Conservation (phyloP, 169 alveolate genomes). For the Cystoisospora suis region DNA sequence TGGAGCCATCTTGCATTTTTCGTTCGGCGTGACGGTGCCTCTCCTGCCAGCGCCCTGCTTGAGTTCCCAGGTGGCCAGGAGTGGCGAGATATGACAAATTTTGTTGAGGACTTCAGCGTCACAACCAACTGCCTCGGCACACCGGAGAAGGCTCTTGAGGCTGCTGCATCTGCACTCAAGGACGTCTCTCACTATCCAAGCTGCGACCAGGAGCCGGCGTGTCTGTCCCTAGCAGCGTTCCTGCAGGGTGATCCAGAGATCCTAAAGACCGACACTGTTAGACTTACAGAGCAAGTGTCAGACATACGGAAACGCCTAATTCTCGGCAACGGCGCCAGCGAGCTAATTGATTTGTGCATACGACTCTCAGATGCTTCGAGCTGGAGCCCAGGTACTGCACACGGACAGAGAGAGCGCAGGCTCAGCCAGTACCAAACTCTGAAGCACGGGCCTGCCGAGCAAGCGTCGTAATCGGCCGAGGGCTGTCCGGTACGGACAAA, state of each 20-base stretch:
- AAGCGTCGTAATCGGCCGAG: no score
- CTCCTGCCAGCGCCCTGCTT: no score
- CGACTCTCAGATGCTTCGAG: slow-evolving; percentile 12
- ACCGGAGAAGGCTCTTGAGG: slow-evolving; percentile 44
- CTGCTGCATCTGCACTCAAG: slow-evolving; percentile 38
- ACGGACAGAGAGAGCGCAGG: no score
- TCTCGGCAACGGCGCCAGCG: slow-evolving; percentile 67
- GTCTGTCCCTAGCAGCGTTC: slow-evolving; percentile 33
- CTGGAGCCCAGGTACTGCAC: slow-evolving; percentile 66
- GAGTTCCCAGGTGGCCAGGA: slow-evolving; percentile 55
- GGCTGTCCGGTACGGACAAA: no score
- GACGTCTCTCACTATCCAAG: slow-evolving; percentile 52
- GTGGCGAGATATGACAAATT: slow-evolving; percentile 57
- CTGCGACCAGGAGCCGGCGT: slow-evolving; percentile 61
- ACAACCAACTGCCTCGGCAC: slow-evolving; percentile 61
- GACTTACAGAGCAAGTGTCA: not conserved
- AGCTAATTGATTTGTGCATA: slow-evolving; percentile 49
- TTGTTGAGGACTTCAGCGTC: slow-evolving; percentile 64
- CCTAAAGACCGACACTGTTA: not conserved
- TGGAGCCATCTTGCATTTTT: no score
- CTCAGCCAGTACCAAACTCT: no score
- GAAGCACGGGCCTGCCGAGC: no score
- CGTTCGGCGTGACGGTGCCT: no score
- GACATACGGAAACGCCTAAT: not conserved
- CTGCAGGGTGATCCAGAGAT: not conserved